Evolutionary conservation across 2,329 filamentous ascomycete species (phyloP), one percentile per base, ranked within the genome.

Genomic region (Alternaria incomplexa): DNA sequence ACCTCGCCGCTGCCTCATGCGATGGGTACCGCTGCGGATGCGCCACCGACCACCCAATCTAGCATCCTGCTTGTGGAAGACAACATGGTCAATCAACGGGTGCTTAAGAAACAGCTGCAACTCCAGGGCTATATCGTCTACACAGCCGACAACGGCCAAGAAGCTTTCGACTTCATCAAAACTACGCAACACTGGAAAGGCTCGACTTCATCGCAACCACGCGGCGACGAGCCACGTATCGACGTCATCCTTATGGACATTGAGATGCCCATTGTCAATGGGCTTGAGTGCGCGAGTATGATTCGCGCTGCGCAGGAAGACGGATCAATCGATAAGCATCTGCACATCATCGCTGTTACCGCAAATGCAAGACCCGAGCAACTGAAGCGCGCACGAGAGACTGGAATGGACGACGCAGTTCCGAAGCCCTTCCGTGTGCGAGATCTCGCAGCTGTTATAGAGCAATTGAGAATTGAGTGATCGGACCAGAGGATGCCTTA

Each of bases 191-290:
- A 40, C 36, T 40, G 36, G 36, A 40, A 40, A 6, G 36, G 36
- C n/a, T 77, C 9, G 11, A 58, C 12, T 28, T 73, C 23, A 58
- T 72, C 17, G 47, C 60, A 11, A 57, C 57, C 11, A 59, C 61
- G 8, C 10, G n/a, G 0, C n/a, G 3, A 40, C 3, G 36, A 40
- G n/a, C 43, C 57, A 61, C 53, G 32, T 12, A 64, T 66, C 8
- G 58, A 63, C 23, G 57, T 56, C 40, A 63, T 70, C 8, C 62
- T 69, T 2, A 64, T 74, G 61, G 76, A 78, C 40, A 64, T 68
- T 46, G 76, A 78, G 47, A 78, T 78, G 76, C 75, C 76, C 17
- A 53, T 75, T n/a, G 71, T 74, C 65, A 63, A 76, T 56, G 76
- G 76, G 23, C 56, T 77, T 22, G 64, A 64, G 40, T 64, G 66